These are phyloP conservation scores for Ascochyta clinopodiicola DNA, from an alignment of 2,329 filamentous ascomycete genomes.

Conservation along the genomic window DNA sequence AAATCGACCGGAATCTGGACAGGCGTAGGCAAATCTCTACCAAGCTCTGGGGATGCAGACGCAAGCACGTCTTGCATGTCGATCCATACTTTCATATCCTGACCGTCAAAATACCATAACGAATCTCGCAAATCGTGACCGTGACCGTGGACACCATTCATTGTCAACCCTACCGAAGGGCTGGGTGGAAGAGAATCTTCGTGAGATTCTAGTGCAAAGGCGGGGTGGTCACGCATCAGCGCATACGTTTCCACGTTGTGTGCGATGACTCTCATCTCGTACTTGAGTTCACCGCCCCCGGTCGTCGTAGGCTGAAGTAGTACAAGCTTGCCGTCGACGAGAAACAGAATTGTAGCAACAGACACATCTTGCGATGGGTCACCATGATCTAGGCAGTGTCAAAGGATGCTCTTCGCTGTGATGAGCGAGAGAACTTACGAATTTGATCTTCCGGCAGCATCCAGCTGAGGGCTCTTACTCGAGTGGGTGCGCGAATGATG, in stretches of 20 bases:
- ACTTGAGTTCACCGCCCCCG: conserved; percentile 85
- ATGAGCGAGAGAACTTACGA: conserved; percentile 53
- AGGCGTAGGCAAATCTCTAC: conserved; percentile 73
- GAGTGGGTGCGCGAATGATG: conserved; percentile 89
- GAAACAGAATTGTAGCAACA: conserved; percentile 88
- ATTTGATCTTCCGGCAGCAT: conserved; percentile 90
- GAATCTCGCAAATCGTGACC: conserved; percentile 76
- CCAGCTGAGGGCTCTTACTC: conserved; percentile 94
- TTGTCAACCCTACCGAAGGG: conserved; percentile 55
- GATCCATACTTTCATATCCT: conserved; percentile 84
- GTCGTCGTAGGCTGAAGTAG: conserved; percentile 86
- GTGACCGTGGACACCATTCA: conserved; percentile 53
- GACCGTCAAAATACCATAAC: conserved; percentile 92
- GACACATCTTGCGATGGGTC: conserved; percentile 96
- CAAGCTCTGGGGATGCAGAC: conserved; percentile 69
- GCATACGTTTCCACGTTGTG: conserved; percentile 96
- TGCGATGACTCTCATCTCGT: conserved; percentile 96
- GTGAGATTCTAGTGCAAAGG: conserved; percentile 53
- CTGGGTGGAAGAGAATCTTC: conserved; percentile 58
- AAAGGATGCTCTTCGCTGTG: conserved; percentile 18
- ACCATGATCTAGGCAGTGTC: conserved; percentile 66
- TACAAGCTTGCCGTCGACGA: conserved; percentile 97
- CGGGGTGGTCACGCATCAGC: conserved; percentile 84
- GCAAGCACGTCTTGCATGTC: conserved; percentile 84
- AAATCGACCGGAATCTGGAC: conserved; percentile 89